Percentiles rank a stretch among this genome's conserved stretches.
Evolutionary conservation across 2,329 filamentous ascomycete genomes (phyloP).

Genomic region (Helminthosporium solani): DNA sequence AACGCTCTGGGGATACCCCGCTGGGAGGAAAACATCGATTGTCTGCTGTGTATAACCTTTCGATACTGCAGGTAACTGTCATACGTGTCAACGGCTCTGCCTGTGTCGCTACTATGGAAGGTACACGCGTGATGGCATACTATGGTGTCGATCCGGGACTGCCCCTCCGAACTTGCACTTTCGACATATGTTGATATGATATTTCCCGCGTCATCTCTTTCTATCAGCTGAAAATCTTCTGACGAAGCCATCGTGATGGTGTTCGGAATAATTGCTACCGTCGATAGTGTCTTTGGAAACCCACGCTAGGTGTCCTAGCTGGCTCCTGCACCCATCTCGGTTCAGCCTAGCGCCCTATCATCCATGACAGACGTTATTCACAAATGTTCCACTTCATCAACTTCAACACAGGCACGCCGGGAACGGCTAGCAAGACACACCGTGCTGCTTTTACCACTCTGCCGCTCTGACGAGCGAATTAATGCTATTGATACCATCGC

Average conservation of each 20-base stretch:
- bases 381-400: background rate
- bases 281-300: background rate
- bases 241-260: constrained; percentile 10
- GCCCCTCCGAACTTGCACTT: constrained; percentile 15
- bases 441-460: background rate
- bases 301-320: background rate
- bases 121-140: constrained; percentile 29
- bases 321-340: background rate
- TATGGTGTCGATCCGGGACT: constrained; percentile 50
- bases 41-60: constrained; percentile 42
- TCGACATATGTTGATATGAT: constrained; percentile 53
- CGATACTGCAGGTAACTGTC: constrained; percentile 15
- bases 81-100: constrained; percentile 1
- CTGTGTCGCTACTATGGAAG: background rate
- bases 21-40: constrained; percentile 77
- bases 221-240: constrained; percentile 26
- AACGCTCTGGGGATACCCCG: constrained; percentile 85
- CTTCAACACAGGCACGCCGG: background rate
- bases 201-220: constrained; percentile 54
- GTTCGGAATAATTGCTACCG: background rate
- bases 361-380: background rate
- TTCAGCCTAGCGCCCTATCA: background rate
- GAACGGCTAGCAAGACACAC: background rate
- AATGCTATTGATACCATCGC: background rate
- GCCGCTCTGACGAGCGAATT: background rate